Percentiles rank a stretch among this genome's conserved stretches.
These are phyloP conservation scores for Penicillium coprophilum DNA, from an alignment of 495 filamentous ascomycete genomes.

Conservation along the genomic window DNA sequence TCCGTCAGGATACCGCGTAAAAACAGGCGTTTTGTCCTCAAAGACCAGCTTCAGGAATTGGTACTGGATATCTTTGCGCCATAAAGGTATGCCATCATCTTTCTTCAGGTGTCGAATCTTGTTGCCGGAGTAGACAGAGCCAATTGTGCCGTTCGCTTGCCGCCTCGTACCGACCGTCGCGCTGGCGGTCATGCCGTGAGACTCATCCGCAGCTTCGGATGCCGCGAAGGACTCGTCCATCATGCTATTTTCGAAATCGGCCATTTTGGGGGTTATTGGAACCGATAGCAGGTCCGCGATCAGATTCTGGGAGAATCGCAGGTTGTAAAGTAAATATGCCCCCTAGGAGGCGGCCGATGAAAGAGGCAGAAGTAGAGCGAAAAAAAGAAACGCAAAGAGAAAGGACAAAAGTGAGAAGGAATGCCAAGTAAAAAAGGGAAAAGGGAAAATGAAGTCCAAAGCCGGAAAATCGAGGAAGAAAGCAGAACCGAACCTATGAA, in stretches of 20 bases:
- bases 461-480: slow-evolving; percentile 20
- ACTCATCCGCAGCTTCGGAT: slow-evolving; percentile 45
- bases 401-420: slow-evolving; percentile 16
- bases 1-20: slow-evolving; percentile 77
- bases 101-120: slow-evolving; percentile 97
- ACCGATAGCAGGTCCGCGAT: slow-evolving; percentile 9
- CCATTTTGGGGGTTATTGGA: slow-evolving; percentile 29
- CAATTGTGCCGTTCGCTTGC: slow-evolving; percentile 65
- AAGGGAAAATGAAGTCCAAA: slow-evolving; percentile 21
- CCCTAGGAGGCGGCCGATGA: slow-evolving; percentile 24
- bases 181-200: slow-evolving; percentile 53
- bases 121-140: slow-evolving; percentile 76
- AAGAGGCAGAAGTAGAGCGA: slow-evolving; percentile 12
- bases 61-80: slow-evolving; percentile 96
- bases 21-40: slow-evolving; percentile 78
- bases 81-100: slow-evolving; percentile 92
- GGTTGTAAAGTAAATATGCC: slow-evolving; percentile 14
- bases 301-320: slow-evolving; percentile 15
- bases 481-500: slow-evolving; percentile 16
- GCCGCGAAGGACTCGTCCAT: slow-evolving; percentile 49
- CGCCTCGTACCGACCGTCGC: slow-evolving; percentile 59
- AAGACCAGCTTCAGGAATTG: slow-evolving; percentile 92
- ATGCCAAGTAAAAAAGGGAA: slow-evolving; percentile 21
- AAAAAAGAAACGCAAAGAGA: slow-evolving; percentile 11
- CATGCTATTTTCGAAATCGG: slow-evolving; percentile 41